phyloP scores from a whole-genome alignment of 305 asterid genomes.

The Ajuga reptans region DNA sequence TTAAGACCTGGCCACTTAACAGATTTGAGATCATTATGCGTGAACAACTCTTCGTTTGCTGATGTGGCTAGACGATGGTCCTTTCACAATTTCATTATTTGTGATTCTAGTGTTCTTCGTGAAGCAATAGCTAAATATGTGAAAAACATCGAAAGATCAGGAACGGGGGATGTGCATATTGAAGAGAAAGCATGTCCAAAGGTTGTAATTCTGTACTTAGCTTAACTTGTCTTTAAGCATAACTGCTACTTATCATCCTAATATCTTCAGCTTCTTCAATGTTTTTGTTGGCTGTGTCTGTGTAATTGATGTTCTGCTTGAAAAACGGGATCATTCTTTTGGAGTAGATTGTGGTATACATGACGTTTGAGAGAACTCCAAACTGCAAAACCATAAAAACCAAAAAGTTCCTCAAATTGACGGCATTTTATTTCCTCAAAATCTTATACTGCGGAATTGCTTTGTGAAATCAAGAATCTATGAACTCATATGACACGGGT shows the following conservation, averaged over 20 bases:
- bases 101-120: slow-evolving; percentile 53
- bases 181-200: slow-evolving; percentile 75
- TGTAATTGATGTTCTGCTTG: neutral
- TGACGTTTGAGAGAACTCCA: neutral
- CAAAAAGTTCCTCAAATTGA: neutral
- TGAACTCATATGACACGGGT: neutral
- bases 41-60: slow-evolving; percentile 77
- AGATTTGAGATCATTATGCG: slow-evolving; percentile 77
- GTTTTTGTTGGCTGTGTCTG: neutral
- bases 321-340: neutral
- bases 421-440: neutral
- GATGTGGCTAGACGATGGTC: slow-evolving; percentile 60
- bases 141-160: slow-evolving; percentile 34
- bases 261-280: slow-evolving; percentile 11
- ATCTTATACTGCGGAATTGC: neutral
- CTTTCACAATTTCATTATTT: slow-evolving; percentile 58
- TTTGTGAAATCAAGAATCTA: neutral
- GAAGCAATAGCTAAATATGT: slow-evolving; percentile 57
- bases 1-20: slow-evolving; percentile 93
- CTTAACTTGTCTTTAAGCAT: slow-evolving; percentile 6
- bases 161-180: slow-evolving; percentile 24
- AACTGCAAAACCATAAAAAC: slow-evolving; percentile 1
- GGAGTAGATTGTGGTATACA: too few species aligned
- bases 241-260: slow-evolving; percentile 1
- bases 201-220: slow-evolving; percentile 40